Base-by-base conservation (phyloP, 1,284 basidiomycete species). In the Microbotryum intermedium region DNA sequence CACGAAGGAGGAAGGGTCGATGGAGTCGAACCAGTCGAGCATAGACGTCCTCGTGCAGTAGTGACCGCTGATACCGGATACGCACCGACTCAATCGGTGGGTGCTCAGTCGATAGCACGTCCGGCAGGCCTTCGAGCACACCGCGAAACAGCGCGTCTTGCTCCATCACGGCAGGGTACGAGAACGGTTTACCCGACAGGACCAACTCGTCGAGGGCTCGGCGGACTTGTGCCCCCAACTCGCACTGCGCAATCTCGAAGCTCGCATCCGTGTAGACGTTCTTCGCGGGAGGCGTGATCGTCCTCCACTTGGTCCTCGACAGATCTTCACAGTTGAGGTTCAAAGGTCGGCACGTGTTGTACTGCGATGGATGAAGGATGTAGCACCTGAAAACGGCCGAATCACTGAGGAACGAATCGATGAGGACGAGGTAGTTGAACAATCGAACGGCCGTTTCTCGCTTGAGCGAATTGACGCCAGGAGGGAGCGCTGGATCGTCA, bases 401-500 rank as follows among this genome's bases (percentile, higher is more conserved):
- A 42, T 67, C 66, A 23, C 60, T 62, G 47, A 62, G 42, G 49
- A 62, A 58, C 8, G 50, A 26, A 26, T 67, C 66, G 20, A 65
- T 61, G 45, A 56, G 50, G 43, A 65, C 60, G 43, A 67, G 57
- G 7, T 53, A 46, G 18, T 61, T 43, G 42, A 53, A 70, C 18
- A 70, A 39, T 21, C 69, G 54, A 1, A 67, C 54, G 5, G 58
- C 67, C 42, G 56, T 50, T 51, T 70, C 61, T 10, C 67, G 50
- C 53, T 70, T 70, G 45, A 64, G 47, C 13, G 53, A 52, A 53
- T 67, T 70, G 44, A 47, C 39, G 16, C 69, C 69, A 0, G 69
- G 69, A 26, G 69, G 69, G 3, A 68, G 56, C 0, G 69, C 67
- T 0, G 67, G 65, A 29, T 70, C 69, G 49, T 70, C 69, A 3